Base-by-base conservation (phyloP, 139 green algal species). In the Spirogloea muscicola region DNA sequence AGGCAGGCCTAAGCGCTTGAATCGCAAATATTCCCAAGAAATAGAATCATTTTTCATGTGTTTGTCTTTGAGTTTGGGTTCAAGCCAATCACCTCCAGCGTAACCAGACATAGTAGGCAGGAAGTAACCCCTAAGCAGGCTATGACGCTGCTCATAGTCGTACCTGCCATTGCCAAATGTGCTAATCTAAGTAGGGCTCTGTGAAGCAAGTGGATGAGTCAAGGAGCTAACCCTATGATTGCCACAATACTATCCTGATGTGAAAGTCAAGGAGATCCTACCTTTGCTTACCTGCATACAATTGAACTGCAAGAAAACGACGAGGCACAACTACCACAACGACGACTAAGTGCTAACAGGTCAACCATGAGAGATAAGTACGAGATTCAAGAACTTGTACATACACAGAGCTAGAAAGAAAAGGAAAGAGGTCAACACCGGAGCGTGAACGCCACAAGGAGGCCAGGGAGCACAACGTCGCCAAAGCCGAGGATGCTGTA, bases 401-500 rank as follows among this genome's bases (percentile, higher is more conserved):
- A n/a, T n/a, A n/a, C n/a, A n/a, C n/a, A n/a, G n/a, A n/a, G n/a
- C n/a, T n/a, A 21, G n/a, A 21, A 55, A 55, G 46, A 55, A 55
- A 21, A 21, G 46, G 46, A 33, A 62, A 5, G 52, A 62, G 9
- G 9, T 43, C 31, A 57, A 68, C 59, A 80, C 72, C 72, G 63
- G 21, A 70, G 43, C 13, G 76, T 77, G 70, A 91, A 83, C 16
- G 70, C 87, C 4, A 89, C 80, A n/a, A 95, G 79, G 37, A 96
- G 71, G n/a, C 90, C 90, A 33, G 90, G 90, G 33, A 96, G 68
- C 29, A 91, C 84, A 1, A 96, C 72, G 60, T 96, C 90, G 1
- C 90, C 88, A 63, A 83, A 88, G n/a, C 86, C 86, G 25, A 90
- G 75, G 71, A 90, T 78, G 31, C 64, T 74, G 59, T 79, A 86